phyloP scores from a whole-genome alignment of 106 monocot genomes.

The Phalaenopsis equestris region DNA sequence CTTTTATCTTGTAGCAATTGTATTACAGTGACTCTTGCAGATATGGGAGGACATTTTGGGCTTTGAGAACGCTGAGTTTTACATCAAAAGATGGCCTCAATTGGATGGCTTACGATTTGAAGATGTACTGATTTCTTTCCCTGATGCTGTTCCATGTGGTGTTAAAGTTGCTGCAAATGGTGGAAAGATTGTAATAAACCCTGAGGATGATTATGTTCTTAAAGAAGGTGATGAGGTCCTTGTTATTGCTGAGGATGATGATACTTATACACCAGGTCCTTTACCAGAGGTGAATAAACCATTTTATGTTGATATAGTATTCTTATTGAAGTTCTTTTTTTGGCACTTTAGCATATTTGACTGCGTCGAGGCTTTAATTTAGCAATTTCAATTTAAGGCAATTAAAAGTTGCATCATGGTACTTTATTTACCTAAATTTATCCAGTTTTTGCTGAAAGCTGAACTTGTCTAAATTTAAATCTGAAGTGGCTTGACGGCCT shows the following conservation, averaged over 20 bases:
- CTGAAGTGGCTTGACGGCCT: not conserved
- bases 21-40: conserved; percentile 31
- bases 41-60: conserved; percentile 99
- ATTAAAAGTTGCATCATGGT: not conserved
- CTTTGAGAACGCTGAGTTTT: conserved; percentile 97
- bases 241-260: conserved; percentile 95
- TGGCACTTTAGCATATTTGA: not conserved
- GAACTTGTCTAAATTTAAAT: not conserved
- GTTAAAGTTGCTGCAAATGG: conserved; percentile 72
- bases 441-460: not conserved
- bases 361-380: not conserved
- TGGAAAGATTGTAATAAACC: conserved; percentile 82
- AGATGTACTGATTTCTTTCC: conserved; percentile 74
- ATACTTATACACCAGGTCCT: conserved; percentile 70
- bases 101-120: conserved; percentile 70
- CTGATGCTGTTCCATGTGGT: conserved; percentile 93
- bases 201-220: conserved; percentile 68
- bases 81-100: conserved; percentile 88
- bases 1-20: not conserved
- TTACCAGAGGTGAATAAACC: conserved; percentile 41
- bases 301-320: not conserved
- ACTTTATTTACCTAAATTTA: not conserved
- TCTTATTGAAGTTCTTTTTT: not conserved
- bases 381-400: not conserved
- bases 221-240: conserved; percentile 90